Conservation (phyloP, 805 yeast genomes). For the Babjeviella inositovora region DNA sequence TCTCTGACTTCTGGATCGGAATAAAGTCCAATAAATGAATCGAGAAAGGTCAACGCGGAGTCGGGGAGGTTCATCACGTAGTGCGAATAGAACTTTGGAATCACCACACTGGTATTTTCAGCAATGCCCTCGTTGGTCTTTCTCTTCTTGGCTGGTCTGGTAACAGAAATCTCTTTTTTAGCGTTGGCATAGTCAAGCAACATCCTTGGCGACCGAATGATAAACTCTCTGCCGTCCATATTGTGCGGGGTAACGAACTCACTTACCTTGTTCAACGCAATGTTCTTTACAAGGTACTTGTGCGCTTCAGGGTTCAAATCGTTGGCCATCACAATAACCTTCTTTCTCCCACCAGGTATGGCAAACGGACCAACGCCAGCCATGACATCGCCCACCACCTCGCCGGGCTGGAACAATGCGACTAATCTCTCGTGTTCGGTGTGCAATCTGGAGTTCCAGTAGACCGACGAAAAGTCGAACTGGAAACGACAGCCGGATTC, state of each 20-base stretch:
- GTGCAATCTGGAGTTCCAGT: conserved; percentile 92
- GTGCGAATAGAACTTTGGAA: conserved; percentile 47
- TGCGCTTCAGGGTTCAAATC: conserved; percentile 85
- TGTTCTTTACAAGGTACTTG: conserved; percentile 52
- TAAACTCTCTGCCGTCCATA: conserved; percentile 74
- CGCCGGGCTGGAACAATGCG: conserved; percentile 38
- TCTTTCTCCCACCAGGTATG: conserved; percentile 84
- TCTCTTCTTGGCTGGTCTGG: conserved; percentile 16
- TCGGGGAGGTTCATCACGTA: conserved; percentile 96
- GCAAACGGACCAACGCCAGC: conserved; percentile 99
- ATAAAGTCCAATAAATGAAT: conserved; percentile 66
- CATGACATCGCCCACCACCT: conserved; percentile 85
- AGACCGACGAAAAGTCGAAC: conserved; percentile 86
- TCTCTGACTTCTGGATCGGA: conserved; percentile 16
- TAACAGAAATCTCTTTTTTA: conserved; percentile 18
- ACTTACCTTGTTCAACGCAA: conserved; percentile 42
- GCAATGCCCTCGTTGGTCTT: conserved; percentile 6
- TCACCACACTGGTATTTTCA: conserved; percentile 7
- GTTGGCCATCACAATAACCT: conserved; percentile 72
- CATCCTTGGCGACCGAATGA: conserved; percentile 36
- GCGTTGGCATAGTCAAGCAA: conserved; percentile 27
- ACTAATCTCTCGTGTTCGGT: conserved; percentile 87
- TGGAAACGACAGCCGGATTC: conserved; percentile 77
- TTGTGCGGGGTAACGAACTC: conserved; percentile 48
- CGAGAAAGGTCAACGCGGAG: conserved; percentile 70